A percentile compares a stretch with the other conserved stretches of the same genome.
Evolutionary conservation across 352 stramenopile species (phyloP).

Genomic region (Globisporangium perplexum): DNA sequence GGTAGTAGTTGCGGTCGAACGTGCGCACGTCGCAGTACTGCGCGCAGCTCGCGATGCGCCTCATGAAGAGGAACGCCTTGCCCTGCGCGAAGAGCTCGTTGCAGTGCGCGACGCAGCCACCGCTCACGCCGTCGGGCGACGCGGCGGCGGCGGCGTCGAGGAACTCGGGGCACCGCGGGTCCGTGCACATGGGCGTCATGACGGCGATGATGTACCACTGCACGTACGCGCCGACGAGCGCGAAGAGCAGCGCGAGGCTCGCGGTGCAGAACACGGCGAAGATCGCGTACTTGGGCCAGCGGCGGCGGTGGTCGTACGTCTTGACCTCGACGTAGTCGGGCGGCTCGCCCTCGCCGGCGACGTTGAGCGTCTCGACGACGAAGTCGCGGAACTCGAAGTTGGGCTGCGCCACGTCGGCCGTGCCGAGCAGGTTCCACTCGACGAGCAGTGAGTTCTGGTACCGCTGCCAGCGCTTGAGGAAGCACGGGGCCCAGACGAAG

Average conservation of each 20-base stretch:
- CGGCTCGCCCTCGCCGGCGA: constrained; percentile 39
- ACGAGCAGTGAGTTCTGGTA: constrained; percentile 63
- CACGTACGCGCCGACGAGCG: constrained; percentile 52
- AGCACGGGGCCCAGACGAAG: constrained; percentile 47
- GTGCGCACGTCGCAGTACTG: constrained; percentile 33
- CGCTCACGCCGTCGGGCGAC: background rate
- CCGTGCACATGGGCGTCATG: constrained; percentile 59
- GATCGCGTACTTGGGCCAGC: constrained; percentile 53
- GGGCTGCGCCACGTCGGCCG: constrained; percentile 36
- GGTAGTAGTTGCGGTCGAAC: constrained; percentile 49
- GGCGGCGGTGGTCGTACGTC: constrained; percentile 40
- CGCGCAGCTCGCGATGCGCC: constrained; percentile 31
- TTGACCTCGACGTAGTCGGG: constrained; percentile 60
- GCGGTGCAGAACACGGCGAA: constrained; percentile 43
- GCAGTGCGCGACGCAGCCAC: constrained; percentile 37
- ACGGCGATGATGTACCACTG: constrained; percentile 71
- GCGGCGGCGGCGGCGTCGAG: constrained; percentile 14
- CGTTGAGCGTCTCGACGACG: constrained; percentile 56
- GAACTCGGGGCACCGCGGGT: constrained; percentile 43
- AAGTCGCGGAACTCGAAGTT: constrained; percentile 53
- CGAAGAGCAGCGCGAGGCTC: constrained; percentile 44
- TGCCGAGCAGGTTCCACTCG: constrained; percentile 55
- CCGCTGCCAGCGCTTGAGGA: constrained; percentile 53
- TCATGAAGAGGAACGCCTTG: constrained; percentile 45
- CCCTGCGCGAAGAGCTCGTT: constrained; percentile 39